Evolutionary conservation across 768 basidiomycete species (phyloP).

Genomic region (Mycena crocata): DNA sequence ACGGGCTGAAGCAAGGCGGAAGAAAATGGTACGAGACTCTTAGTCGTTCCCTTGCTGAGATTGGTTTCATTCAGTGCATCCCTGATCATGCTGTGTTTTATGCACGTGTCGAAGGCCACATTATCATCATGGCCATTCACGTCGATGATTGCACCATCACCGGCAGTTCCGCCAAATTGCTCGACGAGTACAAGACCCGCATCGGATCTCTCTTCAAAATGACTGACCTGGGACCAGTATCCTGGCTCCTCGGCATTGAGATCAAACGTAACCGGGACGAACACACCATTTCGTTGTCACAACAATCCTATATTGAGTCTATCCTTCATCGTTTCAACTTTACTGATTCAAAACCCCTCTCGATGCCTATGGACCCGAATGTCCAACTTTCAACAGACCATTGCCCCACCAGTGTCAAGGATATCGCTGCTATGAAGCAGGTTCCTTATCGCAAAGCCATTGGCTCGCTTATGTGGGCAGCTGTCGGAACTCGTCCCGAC

Average conservation of each 20-base stretch:
- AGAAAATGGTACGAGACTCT: slow-evolving; percentile 2
- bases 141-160: slow-evolving; percentile 21
- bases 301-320: slow-evolving; percentile 8
- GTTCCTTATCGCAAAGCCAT: slow-evolving; percentile 7
- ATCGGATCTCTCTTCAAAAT: neutral
- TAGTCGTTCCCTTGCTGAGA: neutral
- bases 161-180: neutral
- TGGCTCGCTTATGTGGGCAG: slow-evolving; percentile 14
- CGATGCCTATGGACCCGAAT: slow-evolving; percentile 19
- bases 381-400: neutral
- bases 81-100: slow-evolving; percentile 8
- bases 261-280: slow-evolving; percentile 5
- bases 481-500: slow-evolving; percentile 11
- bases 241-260: slow-evolving; percentile 14
- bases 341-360: neutral
- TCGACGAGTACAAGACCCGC: neutral
- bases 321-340: slow-evolving; percentile 7
- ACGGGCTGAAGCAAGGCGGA: slow-evolving; percentile 30
- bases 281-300: slow-evolving; percentile 3
- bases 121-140: slow-evolving; percentile 8
- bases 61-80: slow-evolving; percentile 2
- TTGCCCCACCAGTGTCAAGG: neutral
- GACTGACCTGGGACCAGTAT: neutral
- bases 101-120: neutral
- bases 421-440: slow-evolving; percentile 4